Percentiles rank a stretch among this genome's conserved stretches.
Evolutionary conservation across 352 stramenopile species (phyloP).

Genomic region (Globisporangium solare): DNA sequence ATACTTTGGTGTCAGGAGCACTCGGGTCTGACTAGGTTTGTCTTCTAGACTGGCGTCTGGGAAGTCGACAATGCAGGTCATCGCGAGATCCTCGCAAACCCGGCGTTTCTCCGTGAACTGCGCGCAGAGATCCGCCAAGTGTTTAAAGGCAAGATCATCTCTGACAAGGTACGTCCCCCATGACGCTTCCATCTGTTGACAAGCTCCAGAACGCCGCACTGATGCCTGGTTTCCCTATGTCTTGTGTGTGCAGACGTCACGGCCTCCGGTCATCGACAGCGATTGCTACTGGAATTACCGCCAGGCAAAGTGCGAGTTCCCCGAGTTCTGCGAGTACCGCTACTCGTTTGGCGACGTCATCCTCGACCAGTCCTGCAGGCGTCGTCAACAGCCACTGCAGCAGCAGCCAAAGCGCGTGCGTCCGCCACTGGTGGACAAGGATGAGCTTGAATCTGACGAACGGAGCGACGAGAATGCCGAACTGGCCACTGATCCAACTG

Average conservation of each 20-base stretch:
- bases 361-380: conserved; percentile 76
- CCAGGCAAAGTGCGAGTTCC: conserved; percentile 62
- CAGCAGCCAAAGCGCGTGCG: conserved; percentile 14
- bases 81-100: conserved; percentile 69
- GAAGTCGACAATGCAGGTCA: conserved; percentile 70
- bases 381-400: conserved; percentile 37
- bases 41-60: conserved; percentile 67
- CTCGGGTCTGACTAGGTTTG: background rate
- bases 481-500: background rate
- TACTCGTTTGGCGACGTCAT: conserved; percentile 80
- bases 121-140: conserved; percentile 64
- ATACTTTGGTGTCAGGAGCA: too few relatives aligned
- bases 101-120: conserved; percentile 69
- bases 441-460: background rate
- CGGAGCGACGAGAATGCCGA: background rate
- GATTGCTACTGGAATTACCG: conserved; percentile 88
- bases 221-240: background rate
- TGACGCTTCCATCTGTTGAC: background rate
- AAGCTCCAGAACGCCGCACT: background rate
- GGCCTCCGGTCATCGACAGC: conserved; percentile 60
- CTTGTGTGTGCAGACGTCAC: conserved; percentile 28
- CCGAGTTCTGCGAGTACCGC: conserved; percentile 76
- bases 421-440: conserved; percentile 6
- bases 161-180: conserved; percentile 39
- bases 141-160: conserved; percentile 47